Evolutionary conservation across 495 filamentous ascomycete species (phyloP).

Genomic region (Aspergillus nidulans): DNA sequence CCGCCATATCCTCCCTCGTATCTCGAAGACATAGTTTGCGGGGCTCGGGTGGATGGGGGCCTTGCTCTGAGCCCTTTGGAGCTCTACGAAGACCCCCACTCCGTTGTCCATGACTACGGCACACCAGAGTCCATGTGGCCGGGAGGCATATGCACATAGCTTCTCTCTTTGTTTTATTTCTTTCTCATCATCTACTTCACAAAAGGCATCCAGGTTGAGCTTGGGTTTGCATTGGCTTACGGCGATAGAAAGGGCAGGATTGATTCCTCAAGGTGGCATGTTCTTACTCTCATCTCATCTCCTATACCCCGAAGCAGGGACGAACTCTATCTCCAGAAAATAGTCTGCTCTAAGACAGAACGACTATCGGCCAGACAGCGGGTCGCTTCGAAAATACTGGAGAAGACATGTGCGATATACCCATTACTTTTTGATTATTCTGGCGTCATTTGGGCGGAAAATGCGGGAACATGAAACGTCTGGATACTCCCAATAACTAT

Average conservation of each 20-base stretch:
- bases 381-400: not conserved
- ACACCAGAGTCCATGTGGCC: constrained; percentile 33
- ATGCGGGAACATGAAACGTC: not conserved
- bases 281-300: constrained; percentile 1
- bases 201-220: constrained; percentile 15
- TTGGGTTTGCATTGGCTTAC: constrained; percentile 4
- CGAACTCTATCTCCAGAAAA: not conserved
- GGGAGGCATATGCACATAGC: constrained; percentile 19
- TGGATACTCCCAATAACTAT: not conserved
- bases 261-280: constrained; percentile 1
- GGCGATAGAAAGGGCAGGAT: constrained; percentile 12
- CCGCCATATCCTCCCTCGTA: constrained; percentile 33
- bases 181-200: not conserved
- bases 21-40: constrained; percentile 27
- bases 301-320: not conserved
- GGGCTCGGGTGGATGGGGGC: constrained; percentile 21
- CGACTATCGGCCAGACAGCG: not conserved
- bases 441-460: not conserved
- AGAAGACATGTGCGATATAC: constrained; percentile 6
- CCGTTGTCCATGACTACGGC: constrained; percentile 27
- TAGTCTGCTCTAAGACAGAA: not conserved
- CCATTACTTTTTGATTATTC: not conserved
- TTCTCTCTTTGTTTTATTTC: constrained; percentile 1
- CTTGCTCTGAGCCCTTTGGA: constrained; percentile 30
- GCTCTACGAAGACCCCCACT: constrained; percentile 30